Conservation (phyloP, 768 basidiomycete genomes). For the Lentinus brumalis region DNA sequence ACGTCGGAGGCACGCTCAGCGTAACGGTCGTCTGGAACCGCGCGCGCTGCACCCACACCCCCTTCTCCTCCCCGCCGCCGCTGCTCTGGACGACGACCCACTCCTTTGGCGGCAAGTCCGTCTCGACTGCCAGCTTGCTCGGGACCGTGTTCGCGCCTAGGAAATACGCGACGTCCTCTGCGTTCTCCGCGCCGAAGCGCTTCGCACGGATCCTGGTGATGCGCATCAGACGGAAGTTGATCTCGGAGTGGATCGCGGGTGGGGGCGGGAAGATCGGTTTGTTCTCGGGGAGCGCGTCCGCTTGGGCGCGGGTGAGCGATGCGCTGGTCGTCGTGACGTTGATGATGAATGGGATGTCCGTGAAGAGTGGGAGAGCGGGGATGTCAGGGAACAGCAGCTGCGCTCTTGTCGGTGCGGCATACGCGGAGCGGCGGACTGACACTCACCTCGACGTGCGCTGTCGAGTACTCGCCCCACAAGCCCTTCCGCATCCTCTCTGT, state of each 20-base stretch:
- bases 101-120: background rate
- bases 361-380: conserved; percentile 8
- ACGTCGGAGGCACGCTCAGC: conserved; percentile 17
- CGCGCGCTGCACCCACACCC: conserved; percentile 19
- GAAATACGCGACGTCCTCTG: background rate
- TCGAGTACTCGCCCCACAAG: conserved; percentile 22
- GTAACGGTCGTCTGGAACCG: conserved; percentile 12
- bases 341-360: conserved; percentile 18
- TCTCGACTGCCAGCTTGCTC: background rate
- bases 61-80: background rate
- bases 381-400: conserved; percentile 16
- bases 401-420: no score
- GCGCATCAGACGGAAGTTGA: conserved; percentile 17
- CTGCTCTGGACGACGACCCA: background rate
- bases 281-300: background rate
- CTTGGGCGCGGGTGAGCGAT: conserved; percentile 5
- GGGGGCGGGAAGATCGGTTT: conserved; percentile 12
- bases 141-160: background rate
- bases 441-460: conserved; percentile 16
- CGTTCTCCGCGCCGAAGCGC: background rate
- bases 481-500: conserved; percentile 16
- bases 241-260: background rate
- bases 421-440: no score
- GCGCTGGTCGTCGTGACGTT: conserved; percentile 9
- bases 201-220: conserved; percentile 1